Conservation (phyloP, 2,329 filamentous ascomycete species). For the Colletotrichum eremochloae region DNA sequence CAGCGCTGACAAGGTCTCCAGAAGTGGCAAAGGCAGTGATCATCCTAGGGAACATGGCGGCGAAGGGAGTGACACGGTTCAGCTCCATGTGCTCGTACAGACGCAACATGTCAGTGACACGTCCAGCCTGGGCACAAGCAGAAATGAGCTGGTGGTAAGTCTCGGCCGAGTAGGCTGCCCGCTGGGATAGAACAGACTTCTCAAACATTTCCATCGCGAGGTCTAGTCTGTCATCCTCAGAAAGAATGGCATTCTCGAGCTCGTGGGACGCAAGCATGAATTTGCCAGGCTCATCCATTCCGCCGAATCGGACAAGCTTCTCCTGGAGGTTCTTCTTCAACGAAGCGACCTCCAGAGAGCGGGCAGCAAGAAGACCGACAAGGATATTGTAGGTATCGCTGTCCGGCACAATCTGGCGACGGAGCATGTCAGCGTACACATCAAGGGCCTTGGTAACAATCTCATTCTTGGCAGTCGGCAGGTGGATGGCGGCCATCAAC, state of each 20-base stretch:
- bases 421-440: conserved; percentile 96
- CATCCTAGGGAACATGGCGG: conserved; percentile 90
- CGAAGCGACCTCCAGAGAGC: conserved; percentile 82
- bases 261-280: conserved; percentile 93
- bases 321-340: conserved; percentile 82
- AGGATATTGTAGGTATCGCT: conserved; percentile 89
- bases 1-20: conserved; percentile 87
- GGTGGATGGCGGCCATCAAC: conserved; percentile 84
- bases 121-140: conserved; percentile 86
- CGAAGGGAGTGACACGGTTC: conserved; percentile 78
- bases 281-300: conserved; percentile 84
- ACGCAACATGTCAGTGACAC: conserved; percentile 88
- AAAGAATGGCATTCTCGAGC: conserved; percentile 86
- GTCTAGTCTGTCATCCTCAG: conserved; percentile 87
- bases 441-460: conserved; percentile 92
- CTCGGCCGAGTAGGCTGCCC: conserved; percentile 79
- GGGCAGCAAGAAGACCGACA: conserved; percentile 83
- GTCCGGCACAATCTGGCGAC: conserved; percentile 84
- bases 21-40: conserved; percentile 90
- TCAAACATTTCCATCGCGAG: conserved; percentile 90
- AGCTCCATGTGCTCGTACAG: conserved; percentile 94
- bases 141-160: conserved; percentile 89
- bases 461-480: conserved; percentile 83
- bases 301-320: conserved; percentile 86
- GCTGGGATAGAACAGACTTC: conserved; percentile 74